A percentile compares a stretch with the other conserved stretches of the same genome.
phyloP scores from a whole-genome alignment of 2,329 filamentous ascomycete species.

The Allantophomopsis cytisporea region DNA sequence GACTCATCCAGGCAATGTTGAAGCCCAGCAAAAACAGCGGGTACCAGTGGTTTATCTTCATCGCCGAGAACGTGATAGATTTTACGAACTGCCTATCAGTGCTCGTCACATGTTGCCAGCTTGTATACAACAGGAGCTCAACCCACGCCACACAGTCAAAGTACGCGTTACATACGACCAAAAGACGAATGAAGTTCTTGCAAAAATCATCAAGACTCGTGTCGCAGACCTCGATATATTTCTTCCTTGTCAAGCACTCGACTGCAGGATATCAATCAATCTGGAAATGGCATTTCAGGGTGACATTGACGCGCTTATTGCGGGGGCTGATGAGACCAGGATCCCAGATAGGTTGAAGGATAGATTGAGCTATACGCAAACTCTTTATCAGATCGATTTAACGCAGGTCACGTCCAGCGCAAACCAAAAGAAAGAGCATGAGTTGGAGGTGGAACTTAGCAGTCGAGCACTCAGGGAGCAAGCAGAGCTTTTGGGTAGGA shows the following conservation, averaged over 20 bases:
- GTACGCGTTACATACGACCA: constrained; percentile 69
- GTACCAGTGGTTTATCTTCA: constrained; percentile 69
- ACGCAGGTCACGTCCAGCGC: constrained; percentile 59
- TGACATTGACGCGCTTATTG: constrained; percentile 36
- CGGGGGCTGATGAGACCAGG: constrained; percentile 22
- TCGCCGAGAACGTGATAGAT: constrained; percentile 69
- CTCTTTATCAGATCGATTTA: constrained; percentile 79
- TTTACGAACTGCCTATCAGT: constrained; percentile 58
- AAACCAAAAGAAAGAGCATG: constrained; percentile 51
- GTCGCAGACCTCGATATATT: constrained; percentile 79
- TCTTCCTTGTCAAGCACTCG: constrained; percentile 63
- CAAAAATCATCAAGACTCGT: constrained; percentile 85
- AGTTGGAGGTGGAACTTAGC: constrained; percentile 69
- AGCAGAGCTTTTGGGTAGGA: constrained; percentile 37
- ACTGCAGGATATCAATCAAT: constrained; percentile 90
- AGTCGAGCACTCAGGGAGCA: constrained; percentile 51
- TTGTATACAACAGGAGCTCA: constrained; percentile 46
- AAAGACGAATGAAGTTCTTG: constrained; percentile 53
- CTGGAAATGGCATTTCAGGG: constrained; percentile 84
- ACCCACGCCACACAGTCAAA: constrained; percentile 40
- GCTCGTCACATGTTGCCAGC: constrained; percentile 48
- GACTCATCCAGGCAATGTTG: constrained; percentile 38
- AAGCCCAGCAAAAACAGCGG: constrained; percentile 21
- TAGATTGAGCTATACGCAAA: constrained; percentile 78
- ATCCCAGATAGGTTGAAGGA: constrained; percentile 66